Evolutionary conservation across 1,284 basidiomycete genomes (phyloP), one percentile per base, ranked within the genome.

Genomic region (Earliella scabrosa): DNA sequence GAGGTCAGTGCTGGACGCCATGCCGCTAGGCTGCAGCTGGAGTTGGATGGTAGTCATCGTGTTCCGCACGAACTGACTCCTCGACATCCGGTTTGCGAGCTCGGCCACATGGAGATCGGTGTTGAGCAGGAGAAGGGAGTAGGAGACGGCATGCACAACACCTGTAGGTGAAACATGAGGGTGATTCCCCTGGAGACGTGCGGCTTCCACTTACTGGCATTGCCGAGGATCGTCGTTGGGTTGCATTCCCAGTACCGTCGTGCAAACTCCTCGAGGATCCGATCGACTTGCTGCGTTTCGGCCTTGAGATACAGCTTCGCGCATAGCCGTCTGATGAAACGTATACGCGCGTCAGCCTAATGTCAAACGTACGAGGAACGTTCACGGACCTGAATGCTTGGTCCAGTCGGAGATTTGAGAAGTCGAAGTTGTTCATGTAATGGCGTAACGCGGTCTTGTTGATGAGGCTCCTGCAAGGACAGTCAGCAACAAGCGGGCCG

Each of bases 51-150:
- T 91, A 4, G 85, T 77, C 71, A 98, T 81, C 0, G 96, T 97
- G 73, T 99, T 98, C 39, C 88, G 84, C 3, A 98, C 87, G 71
- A 99, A 99, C 67, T 99, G 95, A 49, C 71, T 82, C n/a, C 92
- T 82, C 4, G 95, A 96, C 97, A 99, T 99, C 61, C 93, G 88
- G 23, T 83, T 87, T 4, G 84, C 74, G 27, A 97, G 80, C 38
- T 98, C 96, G 35, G 95, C 97, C 51, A 99, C 90, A 73, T 99
- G 96, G 18, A 99, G 81, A 72, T 99, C 97, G 23, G 97, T 99
- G 74, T 99, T 99, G 56, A 99, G 85, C 40, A 99, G 81, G 1
- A 99, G 78, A 46, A 99, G 82, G 1, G 97, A 97, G 67, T 97
- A 99, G 0, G 94, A 83, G 32, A 97, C 89, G 2, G 93, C 92